A percentile compares a stretch with the other conserved stretches of the same genome.
Conservation (phyloP, 805 yeast species). For the Starmerella asiatica region DNA sequence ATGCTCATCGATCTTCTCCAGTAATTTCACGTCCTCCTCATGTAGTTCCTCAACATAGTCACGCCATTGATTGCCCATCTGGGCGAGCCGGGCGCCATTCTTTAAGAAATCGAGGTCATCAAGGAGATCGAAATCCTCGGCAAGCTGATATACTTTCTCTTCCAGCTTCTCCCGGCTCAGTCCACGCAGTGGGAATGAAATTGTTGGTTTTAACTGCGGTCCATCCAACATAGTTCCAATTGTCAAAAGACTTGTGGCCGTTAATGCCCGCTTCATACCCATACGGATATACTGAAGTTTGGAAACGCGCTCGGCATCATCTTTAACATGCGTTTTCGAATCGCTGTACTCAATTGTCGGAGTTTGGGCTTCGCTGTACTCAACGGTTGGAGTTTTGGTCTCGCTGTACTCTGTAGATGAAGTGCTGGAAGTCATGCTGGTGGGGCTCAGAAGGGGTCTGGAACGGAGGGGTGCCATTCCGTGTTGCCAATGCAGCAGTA, state of each 20-base stretch:
- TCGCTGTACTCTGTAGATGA: not conserved
- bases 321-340: too few relatives aligned
- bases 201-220: conserved; percentile 4
- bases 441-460: too few relatives aligned
- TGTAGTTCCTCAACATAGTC: conserved; percentile 11
- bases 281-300: conserved; percentile 1
- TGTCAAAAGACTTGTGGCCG: conserved; percentile 6
- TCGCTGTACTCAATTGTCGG: too few relatives aligned
- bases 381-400: too few relatives aligned
- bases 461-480: too few relatives aligned
- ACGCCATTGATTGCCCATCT: conserved; percentile 28
- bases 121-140: conserved; percentile 13
- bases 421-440: not conserved
- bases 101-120: conserved; percentile 19
- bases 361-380: too few relatives aligned
- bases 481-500: too few relatives aligned
- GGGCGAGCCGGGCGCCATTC: conserved; percentile 46
- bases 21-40: conserved; percentile 23
- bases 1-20: conserved; percentile 35
- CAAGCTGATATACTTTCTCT: conserved; percentile 12
- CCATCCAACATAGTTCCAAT: conserved; percentile 2
- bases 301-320: not conserved
- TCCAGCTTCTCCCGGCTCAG: conserved; percentile 6
- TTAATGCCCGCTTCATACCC: conserved; percentile 6
- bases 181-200: conserved; percentile 11